Conservation (phyloP, 2,329 filamentous ascomycete species). For the Aspergillus arachidicola region DNA sequence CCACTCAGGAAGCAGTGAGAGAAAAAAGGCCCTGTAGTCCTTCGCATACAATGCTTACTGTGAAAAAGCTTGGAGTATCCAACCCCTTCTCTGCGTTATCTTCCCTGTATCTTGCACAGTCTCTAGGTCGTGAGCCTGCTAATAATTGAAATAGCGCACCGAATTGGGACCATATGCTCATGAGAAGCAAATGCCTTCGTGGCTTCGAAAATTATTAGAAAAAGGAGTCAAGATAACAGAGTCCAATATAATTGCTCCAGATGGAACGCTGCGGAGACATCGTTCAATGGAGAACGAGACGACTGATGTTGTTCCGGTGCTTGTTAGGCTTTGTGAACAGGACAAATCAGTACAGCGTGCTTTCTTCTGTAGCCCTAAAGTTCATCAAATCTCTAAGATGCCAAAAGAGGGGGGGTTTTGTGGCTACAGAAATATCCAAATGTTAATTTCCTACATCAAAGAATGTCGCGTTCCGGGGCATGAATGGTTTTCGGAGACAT, state of each 20-base stretch:
- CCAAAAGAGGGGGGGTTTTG: slow-evolving; percentile 87
- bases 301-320: slow-evolving; percentile 61
- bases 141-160: slow-evolving; percentile 44
- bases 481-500: slow-evolving; percentile 59
- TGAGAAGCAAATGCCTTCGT: slow-evolving; percentile 73
- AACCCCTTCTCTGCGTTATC: background rate
- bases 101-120: background rate
- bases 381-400: slow-evolving; percentile 80
- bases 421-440: slow-evolving; percentile 93
- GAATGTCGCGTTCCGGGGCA: slow-evolving; percentile 59
- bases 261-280: slow-evolving; percentile 47
- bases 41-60: slow-evolving; percentile 4
- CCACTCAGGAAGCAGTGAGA: background rate
- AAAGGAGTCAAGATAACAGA: slow-evolving; percentile 59
- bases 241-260: slow-evolving; percentile 52
- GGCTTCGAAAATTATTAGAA: slow-evolving; percentile 65
- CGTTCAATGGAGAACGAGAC: slow-evolving; percentile 51
- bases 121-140: slow-evolving; percentile 12
- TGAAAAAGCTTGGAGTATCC: slow-evolving; percentile 36
- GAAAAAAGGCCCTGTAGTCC: background rate
- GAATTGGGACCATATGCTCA: slow-evolving; percentile 73
- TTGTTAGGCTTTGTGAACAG: slow-evolving; percentile 65
- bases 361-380: slow-evolving; percentile 76
- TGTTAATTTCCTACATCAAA: slow-evolving; percentile 79
- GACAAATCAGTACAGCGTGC: slow-evolving; percentile 68